Evolutionary conservation across 139 green algal species (phyloP).

Genomic region (Astrephomene gubernaculifera): DNA sequence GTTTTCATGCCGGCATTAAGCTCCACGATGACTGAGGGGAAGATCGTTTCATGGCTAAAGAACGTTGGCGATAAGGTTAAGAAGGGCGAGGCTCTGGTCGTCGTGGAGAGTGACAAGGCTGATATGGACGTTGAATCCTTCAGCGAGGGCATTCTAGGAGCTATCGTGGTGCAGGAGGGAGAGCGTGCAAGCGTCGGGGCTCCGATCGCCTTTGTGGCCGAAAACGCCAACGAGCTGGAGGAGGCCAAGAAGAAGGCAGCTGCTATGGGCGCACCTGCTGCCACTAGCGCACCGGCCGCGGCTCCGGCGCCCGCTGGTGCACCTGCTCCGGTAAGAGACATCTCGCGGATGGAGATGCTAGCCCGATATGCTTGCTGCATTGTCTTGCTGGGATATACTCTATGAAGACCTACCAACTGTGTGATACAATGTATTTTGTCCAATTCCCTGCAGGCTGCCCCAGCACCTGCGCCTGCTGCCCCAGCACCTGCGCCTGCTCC

Average conservation of each 20-base stretch:
- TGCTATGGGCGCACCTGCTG: slow-evolving; percentile 51
- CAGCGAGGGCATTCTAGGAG: slow-evolving; percentile 88
- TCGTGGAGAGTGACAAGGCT: slow-evolving; percentile 99
- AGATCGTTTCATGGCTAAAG: slow-evolving; percentile 98
- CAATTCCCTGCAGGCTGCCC: slow-evolving; percentile 3
- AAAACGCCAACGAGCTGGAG: slow-evolving; percentile 95
- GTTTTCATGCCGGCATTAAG: slow-evolving; percentile 97
- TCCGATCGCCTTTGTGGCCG: slow-evolving; percentile 95
- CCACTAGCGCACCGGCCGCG: slow-evolving; percentile 54
- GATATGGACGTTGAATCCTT: slow-evolving; percentile 99
- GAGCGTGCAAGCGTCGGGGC: slow-evolving; percentile 91
- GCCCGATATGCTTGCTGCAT: too few relatives aligned
- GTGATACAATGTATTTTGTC: neutral
- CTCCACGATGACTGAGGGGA: slow-evolving; percentile 78
- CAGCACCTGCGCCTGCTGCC: slow-evolving; percentile 54
- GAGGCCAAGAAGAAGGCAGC: slow-evolving; percentile 91
- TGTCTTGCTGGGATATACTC: too few relatives aligned
- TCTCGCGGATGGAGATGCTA: too few relatives aligned
- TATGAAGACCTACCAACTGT: too few relatives aligned
- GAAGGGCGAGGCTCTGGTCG: slow-evolving; percentile 88
- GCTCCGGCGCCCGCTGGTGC: slow-evolving; percentile 51
- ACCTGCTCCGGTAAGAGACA: slow-evolving; percentile 38
- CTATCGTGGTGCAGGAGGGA: slow-evolving; percentile 88
- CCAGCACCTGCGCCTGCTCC: slow-evolving; percentile 63
- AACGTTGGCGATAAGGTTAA: slow-evolving; percentile 90